These are phyloP conservation scores for Sclerotinia sclerotiorum DNA, from an alignment of 2,329 filamentous ascomycete species.

Conservation along the genomic window DNA sequence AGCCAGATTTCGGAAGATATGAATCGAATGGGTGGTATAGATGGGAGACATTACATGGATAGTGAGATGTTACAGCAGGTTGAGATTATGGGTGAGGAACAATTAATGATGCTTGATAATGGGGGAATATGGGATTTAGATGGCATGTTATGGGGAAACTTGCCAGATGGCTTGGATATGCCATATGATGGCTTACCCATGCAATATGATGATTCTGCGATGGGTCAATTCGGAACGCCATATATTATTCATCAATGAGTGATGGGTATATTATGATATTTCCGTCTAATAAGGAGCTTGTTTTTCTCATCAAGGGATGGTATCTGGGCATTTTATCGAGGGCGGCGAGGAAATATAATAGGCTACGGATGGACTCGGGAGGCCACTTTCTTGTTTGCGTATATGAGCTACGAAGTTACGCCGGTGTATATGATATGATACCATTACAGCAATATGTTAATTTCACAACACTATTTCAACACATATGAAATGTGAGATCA, in stretches of 20 bases:
- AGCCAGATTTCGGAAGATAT: conserved; percentile 38
- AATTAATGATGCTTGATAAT: conserved; percentile 48
- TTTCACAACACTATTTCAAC: not conserved
- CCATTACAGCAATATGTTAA: conserved; percentile 1
- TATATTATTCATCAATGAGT: conserved; percentile 21
- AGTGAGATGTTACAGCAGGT: conserved; percentile 44
- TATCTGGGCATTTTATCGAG: not conserved
- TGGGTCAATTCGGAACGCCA: not conserved
- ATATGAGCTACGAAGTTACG: not conserved
- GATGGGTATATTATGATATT: not conserved
- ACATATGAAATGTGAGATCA: not conserved
- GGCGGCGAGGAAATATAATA: not conserved
- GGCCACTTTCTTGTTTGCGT: not conserved
- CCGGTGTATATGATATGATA: conserved; percentile 5
- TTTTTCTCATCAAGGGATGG: not conserved
- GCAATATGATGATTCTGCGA: conserved; percentile 13
- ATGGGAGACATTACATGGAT: conserved; percentile 30
- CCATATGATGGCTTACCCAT: conserved; percentile 38
- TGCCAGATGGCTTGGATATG: conserved; percentile 43
- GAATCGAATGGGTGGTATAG: conserved; percentile 22
- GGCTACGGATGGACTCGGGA: not conserved
- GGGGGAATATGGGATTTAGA: conserved; percentile 57
- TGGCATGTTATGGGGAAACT: conserved; percentile 54
- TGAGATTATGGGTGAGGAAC: conserved; percentile 49
- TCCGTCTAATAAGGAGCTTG: not conserved